Evolutionary conservation across 75 land plant genomes (phyloP), one percentile per base, ranked within the genome.

Genomic region (Picea glauca): DNA sequence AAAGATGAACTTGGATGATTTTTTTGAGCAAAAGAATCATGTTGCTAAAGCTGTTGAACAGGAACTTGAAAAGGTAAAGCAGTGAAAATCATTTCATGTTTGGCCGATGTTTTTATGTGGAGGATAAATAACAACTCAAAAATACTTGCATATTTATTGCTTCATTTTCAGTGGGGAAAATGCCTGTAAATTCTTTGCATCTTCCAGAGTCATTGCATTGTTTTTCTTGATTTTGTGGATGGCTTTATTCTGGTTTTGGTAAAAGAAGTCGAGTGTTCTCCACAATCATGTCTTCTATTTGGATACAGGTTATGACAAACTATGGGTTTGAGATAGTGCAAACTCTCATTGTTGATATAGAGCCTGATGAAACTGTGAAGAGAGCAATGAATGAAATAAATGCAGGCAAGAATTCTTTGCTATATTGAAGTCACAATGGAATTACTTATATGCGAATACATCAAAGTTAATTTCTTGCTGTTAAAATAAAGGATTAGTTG

Each of bases 21-120:
- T 78, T 40, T 94, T 94, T 75, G 96, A 93, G 85, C 96, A 94
- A 80, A 94, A 93, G 83, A 88, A 87, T 84, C 92, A 93, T 14
- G 83, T 93, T 78, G 98, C 98, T 7, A 93, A 82, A 78, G 85
- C 90, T 81, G 98, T 94, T 23, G 93, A 91, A 72, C 82, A 87
- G 3, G 96, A 94, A 77, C 91, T 94, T 43, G 96, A 93, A 62
- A 94, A 95, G 87, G 96, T 93, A 80, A 76, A 11, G 56, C 56
- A 50, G 56, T 50, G 56, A 50, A 50, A 50, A 9, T 9, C 56
- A 50, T 50, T 50, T 50, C 56, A 1, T 50, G 56, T 50, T 50
- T 50, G 12, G 56, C 1, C 11, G 0, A 9, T 50, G 13, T 2
- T 50, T 50, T 50, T 9, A 50, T 50, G 11, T 50, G 11, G 56